A percentile compares a stretch with the other conserved stretches of the same genome.
Evolutionary conservation across 2,329 filamentous ascomycete genomes (phyloP).

Genomic region (Cladophialophora psammophila): DNA sequence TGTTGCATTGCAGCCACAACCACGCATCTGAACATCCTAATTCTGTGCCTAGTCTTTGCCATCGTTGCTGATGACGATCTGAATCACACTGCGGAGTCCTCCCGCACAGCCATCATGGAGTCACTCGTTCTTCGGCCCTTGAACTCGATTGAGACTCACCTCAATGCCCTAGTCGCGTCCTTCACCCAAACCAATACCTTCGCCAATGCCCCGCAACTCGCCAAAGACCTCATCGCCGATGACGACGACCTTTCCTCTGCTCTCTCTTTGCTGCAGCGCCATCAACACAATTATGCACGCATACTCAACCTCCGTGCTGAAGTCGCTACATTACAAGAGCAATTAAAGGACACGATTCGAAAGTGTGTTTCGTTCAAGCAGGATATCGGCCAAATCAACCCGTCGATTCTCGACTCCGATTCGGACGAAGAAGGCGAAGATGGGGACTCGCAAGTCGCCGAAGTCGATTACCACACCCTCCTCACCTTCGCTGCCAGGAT

Average conservation of each 20-base stretch:
- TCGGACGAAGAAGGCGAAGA: conserved; percentile 42
- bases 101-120: conserved; percentile 47
- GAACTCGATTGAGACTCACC: conserved; percentile 51
- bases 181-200: conserved; percentile 55
- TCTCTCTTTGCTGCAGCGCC: conserved; percentile 51
- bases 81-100: background rate
- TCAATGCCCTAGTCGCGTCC: conserved; percentile 51
- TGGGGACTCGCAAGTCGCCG: conserved; percentile 39
- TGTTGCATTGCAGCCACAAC: background rate
- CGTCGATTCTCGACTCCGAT: conserved; percentile 37
- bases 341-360: conserved; percentile 52
- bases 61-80: background rate
- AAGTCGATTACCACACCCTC: conserved; percentile 54
- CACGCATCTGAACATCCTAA: background rate
- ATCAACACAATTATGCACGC: conserved; percentile 54
- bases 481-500: conserved; percentile 56
- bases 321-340: conserved; percentile 49
- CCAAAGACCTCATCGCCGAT: conserved; percentile 50
- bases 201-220: conserved; percentile 51
- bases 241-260: conserved; percentile 53
- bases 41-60: background rate
- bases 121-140: conserved; percentile 49
- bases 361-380: conserved; percentile 50
- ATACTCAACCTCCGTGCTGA: conserved; percentile 52
- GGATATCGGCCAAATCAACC: conserved; percentile 49